Evolutionary conservation across 768 basidiomycete species (phyloP).

Genomic region (Termitomyces sp.): DNA sequence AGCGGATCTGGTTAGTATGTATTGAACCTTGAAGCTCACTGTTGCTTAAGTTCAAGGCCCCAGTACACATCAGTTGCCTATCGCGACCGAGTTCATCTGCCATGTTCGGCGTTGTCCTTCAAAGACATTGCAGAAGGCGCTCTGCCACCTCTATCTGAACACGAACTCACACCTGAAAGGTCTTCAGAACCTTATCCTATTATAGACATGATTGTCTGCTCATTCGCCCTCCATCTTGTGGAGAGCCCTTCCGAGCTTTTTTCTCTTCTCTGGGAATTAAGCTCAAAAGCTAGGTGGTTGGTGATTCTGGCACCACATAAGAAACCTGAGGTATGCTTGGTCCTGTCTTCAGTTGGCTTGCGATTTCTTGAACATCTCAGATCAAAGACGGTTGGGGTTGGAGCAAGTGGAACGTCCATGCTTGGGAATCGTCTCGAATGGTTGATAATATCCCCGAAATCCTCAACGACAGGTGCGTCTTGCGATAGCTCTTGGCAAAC

Average conservation of each 20-base stretch:
- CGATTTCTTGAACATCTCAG: constrained; percentile 22
- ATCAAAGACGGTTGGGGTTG: constrained; percentile 68
- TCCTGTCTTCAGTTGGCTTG: not conserved
- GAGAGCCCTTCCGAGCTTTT: constrained; percentile 58
- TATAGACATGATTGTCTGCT: constrained; percentile 65
- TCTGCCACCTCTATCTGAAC: constrained; percentile 31
- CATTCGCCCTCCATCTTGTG: constrained; percentile 71
- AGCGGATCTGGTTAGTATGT: constrained; percentile 46
- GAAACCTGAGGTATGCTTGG: constrained; percentile 54
- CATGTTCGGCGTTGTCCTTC: constrained; percentile 58
- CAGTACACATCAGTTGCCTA: constrained; percentile 63
- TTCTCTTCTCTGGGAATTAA: constrained; percentile 59
- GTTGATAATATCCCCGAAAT: constrained; percentile 37
- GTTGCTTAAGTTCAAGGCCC: constrained; percentile 2
- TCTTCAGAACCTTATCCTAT: constrained; percentile 3
- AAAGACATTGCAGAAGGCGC: constrained; percentile 54
- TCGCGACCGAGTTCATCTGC: constrained; percentile 43
- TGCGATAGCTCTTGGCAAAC: not conserved
- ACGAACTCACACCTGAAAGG: constrained; percentile 5
- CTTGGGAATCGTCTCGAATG: constrained; percentile 40
- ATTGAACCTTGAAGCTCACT: not conserved
- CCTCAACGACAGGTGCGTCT: constrained; percentile 40
- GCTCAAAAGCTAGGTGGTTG: constrained; percentile 57
- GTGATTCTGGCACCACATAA: constrained; percentile 72
- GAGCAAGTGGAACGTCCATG: constrained; percentile 53